These are phyloP conservation scores for Guadua angustifolia DNA, from an alignment of 176 grass and related monocot genomes.

Conservation along the genomic window DNA sequence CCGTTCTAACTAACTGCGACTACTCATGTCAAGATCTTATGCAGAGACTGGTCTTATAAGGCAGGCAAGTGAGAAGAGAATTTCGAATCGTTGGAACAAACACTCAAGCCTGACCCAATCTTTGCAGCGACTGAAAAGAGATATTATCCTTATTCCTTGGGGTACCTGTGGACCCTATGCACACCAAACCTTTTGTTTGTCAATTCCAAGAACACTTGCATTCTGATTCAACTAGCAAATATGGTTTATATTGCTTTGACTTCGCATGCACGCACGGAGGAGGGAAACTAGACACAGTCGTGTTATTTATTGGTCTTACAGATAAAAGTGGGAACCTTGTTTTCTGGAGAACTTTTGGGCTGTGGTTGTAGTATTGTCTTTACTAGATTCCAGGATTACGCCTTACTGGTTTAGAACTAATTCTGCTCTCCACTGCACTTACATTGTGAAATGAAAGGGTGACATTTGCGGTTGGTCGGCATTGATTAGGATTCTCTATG, in stretches of 20 bases:
- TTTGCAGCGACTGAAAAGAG: conserved; percentile 74
- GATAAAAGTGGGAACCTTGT: conserved; percentile 66
- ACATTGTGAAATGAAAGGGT: conserved; percentile 33
- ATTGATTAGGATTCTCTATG: conserved; percentile 51
- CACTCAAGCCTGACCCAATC: conserved; percentile 62
- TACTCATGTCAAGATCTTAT: conserved; percentile 46
- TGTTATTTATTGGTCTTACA: conserved; percentile 48
- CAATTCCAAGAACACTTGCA: conserved; percentile 60
- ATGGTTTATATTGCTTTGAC: conserved; percentile 60
- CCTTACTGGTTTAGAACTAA: conserved; percentile 44
- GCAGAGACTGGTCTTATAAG: conserved; percentile 57
- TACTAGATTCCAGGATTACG: conserved; percentile 45
- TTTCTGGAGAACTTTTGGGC: conserved; percentile 56
- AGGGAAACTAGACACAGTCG: conserved; percentile 12
- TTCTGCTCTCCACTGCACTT: conserved; percentile 43
- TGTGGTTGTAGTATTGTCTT: conserved; percentile 47
- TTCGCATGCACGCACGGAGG: conserved; percentile 44
- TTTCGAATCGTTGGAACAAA: conserved; percentile 66
- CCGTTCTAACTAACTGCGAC: conserved; percentile 40
- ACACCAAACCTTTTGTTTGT: conserved; percentile 57
- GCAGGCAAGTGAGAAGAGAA: conserved; percentile 50
- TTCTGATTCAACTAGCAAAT: conserved; percentile 71
- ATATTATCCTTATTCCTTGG: conserved; percentile 96
- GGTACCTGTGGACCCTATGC: conserved; percentile 62
- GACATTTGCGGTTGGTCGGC: conserved; percentile 25